phyloP scores from a whole-genome alignment of 139 green algal genomes.

The Tetraselmis chui region DNA sequence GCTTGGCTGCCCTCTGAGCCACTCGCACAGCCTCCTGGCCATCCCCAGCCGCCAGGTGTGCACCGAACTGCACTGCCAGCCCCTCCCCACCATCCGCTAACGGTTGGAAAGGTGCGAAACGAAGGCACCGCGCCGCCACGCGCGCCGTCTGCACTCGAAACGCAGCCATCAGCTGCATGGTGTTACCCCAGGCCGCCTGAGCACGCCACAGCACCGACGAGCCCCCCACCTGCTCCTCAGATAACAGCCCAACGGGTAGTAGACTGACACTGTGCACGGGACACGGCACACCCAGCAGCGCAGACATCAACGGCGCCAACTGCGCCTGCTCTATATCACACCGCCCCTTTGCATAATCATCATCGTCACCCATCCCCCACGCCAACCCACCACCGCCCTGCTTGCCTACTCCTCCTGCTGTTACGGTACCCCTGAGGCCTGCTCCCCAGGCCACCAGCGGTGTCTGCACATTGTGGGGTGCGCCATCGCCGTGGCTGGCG shows the following conservation, averaged over 20 bases:
- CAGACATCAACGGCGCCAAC: slow-evolving; percentile 21
- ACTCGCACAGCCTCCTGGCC: not conserved
- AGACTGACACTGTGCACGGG: slow-evolving; percentile 11
- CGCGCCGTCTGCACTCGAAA: not conserved
- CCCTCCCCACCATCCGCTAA: not conserved
- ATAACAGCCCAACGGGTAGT: slow-evolving; percentile 16
- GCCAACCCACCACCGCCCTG: not conserved
- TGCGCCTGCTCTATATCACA: slow-evolving; percentile 28
- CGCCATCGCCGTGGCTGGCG: slow-evolving; percentile 30
- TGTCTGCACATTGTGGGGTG: slow-evolving; percentile 21
- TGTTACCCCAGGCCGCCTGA: slow-evolving; percentile 13
- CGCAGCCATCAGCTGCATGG: slow-evolving; percentile 13
- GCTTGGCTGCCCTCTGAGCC: not conserved
- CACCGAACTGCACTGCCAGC: not conserved
- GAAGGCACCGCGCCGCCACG: not conserved
- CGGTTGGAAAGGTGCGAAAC: not conserved
- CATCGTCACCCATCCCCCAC: not conserved
- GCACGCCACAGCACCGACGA: slow-evolving; percentile 2
- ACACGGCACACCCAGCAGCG: slow-evolving; percentile 14
- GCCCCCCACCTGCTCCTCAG: not conserved
- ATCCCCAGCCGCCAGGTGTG: not conserved
- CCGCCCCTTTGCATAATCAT: too few relatives aligned
- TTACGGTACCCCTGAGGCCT: slow-evolving; percentile 8
- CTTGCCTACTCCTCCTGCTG: too few relatives aligned
- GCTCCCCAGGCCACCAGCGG: slow-evolving; percentile 31